A percentile compares a stretch with the other conserved stretches of the same genome.
Evolutionary conservation across 305 asterid species (phyloP).

Genomic region (Lippia alba): DNA sequence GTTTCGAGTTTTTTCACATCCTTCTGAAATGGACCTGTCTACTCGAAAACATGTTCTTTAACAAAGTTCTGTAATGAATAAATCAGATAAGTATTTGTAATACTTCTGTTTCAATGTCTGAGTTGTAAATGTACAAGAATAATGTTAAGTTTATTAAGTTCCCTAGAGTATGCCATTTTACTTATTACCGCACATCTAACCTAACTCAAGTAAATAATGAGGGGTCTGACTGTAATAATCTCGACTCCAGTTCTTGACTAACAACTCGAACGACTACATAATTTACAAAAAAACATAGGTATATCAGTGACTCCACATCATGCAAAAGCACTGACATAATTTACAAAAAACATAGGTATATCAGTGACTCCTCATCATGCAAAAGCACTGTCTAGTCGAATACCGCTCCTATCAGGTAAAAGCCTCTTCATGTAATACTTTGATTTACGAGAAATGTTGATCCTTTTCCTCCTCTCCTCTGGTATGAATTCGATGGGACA

Average conservation of each 20-base stretch:
- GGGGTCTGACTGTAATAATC: no score
- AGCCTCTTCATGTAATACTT: slow-evolving; percentile 87
- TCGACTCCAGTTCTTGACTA: neutral
- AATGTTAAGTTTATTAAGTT: neutral
- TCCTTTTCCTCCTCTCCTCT: slow-evolving; percentile 69
- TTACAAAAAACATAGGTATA: slow-evolving; percentile 7
- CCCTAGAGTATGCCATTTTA: neutral
- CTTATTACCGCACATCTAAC: neutral
- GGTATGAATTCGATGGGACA: slow-evolving; percentile 79
- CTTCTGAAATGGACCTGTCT: slow-evolving; percentile 9
- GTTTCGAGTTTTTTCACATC: neutral
- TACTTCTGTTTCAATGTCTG: neutral
- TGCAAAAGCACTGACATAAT: slow-evolving; percentile 35
- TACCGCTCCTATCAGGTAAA: slow-evolving; percentile 79
- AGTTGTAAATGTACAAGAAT: neutral
- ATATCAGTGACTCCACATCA: slow-evolving; percentile 19
- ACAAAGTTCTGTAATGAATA: slow-evolving; percentile 13
- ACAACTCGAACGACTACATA: neutral
- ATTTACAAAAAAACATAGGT: slow-evolving; percentile 11
- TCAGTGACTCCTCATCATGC: slow-evolving; percentile 31
- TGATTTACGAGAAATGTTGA: slow-evolving; percentile 75
- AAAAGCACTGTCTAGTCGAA: slow-evolving; percentile 53
- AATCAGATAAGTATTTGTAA: slow-evolving; percentile 10
- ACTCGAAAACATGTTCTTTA: slow-evolving; percentile 15
- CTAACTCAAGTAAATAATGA: no score